Percentiles rank a stretch among this genome's conserved stretches.
Conservation (phyloP, 768 basidiomycete genomes). For the Suillus placidus region DNA sequence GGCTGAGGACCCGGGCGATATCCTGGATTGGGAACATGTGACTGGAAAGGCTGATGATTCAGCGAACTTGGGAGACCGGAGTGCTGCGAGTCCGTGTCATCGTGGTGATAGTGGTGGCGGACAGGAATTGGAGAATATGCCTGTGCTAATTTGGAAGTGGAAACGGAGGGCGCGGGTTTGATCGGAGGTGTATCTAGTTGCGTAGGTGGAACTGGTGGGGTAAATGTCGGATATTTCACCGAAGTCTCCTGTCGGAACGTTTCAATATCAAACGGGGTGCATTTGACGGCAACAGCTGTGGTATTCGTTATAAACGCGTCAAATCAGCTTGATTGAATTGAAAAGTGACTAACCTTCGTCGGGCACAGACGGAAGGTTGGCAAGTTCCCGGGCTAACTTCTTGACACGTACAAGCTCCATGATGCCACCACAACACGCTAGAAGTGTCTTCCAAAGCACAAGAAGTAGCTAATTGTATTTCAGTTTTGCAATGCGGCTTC, state of each 20-base stretch:
- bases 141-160: constrained; percentile 75
- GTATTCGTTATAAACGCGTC: background rate
- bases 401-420: constrained; percentile 85
- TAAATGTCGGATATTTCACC: constrained; percentile 96
- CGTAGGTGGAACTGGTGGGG: constrained; percentile 48
- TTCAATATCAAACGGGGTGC: constrained; percentile 88
- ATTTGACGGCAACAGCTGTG: constrained; percentile 74
- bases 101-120: constrained; percentile 92
- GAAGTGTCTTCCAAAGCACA: constrained; percentile 90
- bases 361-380: constrained; percentile 63
- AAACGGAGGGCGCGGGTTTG: constrained; percentile 38
- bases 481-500: background rate
- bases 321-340: constrained; percentile 14
- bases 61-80: constrained; percentile 40
- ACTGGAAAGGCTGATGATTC: constrained; percentile 40
- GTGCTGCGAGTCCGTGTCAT: constrained; percentile 59
- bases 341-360: constrained; percentile 44
- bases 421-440: constrained; percentile 92
- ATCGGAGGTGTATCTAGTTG: constrained; percentile 29
- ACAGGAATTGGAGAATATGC: constrained; percentile 93
- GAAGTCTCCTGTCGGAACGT: constrained; percentile 88
- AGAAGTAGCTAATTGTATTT: constrained; percentile 69
- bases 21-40: constrained; percentile 31
- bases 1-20: constrained; percentile 59
- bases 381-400: constrained; percentile 81